Evolutionary conservation across 306 rosid genomes (phyloP).

Genomic region (Citrullus amarus): DNA sequence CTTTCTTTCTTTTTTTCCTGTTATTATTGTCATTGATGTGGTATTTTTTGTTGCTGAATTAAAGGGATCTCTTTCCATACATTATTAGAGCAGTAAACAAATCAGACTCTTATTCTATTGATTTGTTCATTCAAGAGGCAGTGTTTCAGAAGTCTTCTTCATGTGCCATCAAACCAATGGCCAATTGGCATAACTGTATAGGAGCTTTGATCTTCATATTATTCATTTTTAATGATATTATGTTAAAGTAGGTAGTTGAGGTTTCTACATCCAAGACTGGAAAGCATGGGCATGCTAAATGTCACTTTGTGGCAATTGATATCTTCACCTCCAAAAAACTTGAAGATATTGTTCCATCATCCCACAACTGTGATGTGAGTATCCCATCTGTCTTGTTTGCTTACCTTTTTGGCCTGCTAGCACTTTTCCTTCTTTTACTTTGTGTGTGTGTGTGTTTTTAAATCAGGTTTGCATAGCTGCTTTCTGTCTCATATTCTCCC

Average conservation of each 20-base stretch:
- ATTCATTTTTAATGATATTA: neutral
- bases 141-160: neutral
- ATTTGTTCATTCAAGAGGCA: neutral
- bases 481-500: neutral
- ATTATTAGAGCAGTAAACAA: neutral
- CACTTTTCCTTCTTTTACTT: neutral
- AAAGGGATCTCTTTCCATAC: neutral
- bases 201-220: neutral
- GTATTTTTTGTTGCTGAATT: neutral
- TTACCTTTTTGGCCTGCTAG: neutral
- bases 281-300: slow-evolving; percentile 80
- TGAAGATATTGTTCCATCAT: slow-evolving; percentile 83
- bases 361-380: slow-evolving; percentile 78
- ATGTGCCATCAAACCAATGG: neutral
- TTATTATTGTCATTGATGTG: neutral
- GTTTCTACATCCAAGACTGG: slow-evolving; percentile 88
- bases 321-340: slow-evolving; percentile 69
- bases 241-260: slow-evolving; percentile 55
- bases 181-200: neutral
- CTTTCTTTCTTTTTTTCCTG: no score
- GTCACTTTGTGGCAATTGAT: slow-evolving; percentile 79
- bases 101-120: neutral
- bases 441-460: neutral
- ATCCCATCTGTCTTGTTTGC: neutral
- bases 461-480: neutral